Base-by-base conservation (phyloP, 2,329 filamentous ascomycete genomes). In the Xylaria sp. region DNA sequence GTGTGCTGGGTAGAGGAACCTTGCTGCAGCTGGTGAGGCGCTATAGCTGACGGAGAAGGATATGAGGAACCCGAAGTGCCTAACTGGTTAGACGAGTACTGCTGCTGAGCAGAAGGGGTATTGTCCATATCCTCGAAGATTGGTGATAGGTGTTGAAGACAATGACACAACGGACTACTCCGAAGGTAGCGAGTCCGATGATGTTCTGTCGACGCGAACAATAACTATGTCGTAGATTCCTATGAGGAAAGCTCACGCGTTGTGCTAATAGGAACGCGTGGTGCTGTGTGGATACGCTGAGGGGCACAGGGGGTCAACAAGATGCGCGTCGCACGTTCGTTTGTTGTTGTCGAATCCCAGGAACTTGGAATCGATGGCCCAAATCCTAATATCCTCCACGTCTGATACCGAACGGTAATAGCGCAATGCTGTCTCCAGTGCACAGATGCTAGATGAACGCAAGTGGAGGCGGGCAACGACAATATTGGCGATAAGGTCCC, bases 11-110 rank as follows among this genome's bases (percentile, higher is more conserved):
- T 78, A 69, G 84, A 81, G 70, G 83, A 82, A 45, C 76, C 77
- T 71, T 79, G 77, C 75, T 85, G 83, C 56, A 85, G 79, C 75
- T 86, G 84, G 70, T 86, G 84, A 78, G 85, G 83, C 73, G 85
- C 82, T 69, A 85, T 82, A 61, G 83, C 83, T 64, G 84, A 84
- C 48, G 84, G 83, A 72, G 85, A 86, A 76, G 84, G 83, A 79
- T 86, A 85, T 69, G 82, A 79, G 75, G 84, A 81, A 65, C 82
- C 82, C 73, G 83, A 83, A 71, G 84, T 82, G 83, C 84, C 85
- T 85, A 87, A 84, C 81, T 82, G 83, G 83, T 86, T 85, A 80
- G 85, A 81, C 79, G 82, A 82, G 76, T 85, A 86, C 74, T 84
- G 83, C 73, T 77, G 72, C 55, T 75, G 75, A 69, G 73, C 73